A percentile compares a stretch with the other conserved stretches of the same genome.
Conservation (phyloP, 1,284 basidiomycete genomes). For the Coniferiporia sulphurascens region DNA sequence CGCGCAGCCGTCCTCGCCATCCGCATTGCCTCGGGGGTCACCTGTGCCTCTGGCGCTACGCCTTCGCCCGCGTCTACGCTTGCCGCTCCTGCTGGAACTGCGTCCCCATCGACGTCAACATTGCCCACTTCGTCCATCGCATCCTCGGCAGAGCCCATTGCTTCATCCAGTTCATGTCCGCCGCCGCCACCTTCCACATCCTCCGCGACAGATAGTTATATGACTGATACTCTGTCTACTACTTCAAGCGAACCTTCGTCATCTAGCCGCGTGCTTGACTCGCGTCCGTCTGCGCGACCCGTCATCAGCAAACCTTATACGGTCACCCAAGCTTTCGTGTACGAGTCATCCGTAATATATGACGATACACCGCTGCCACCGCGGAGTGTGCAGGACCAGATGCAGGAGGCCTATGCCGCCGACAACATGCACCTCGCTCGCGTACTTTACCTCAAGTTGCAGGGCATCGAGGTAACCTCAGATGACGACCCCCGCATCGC, state of each 20-base stretch:
- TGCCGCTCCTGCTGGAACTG: background rate
- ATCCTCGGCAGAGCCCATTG: background rate
- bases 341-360: conserved; percentile 1
- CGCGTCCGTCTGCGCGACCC: background rate
- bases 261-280: background rate
- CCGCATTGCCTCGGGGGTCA: conserved; percentile 7
- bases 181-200: background rate
- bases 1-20: conserved; percentile 8
- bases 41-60: too few species aligned
- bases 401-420: conserved; percentile 59
- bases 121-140: background rate
- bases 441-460: conserved; percentile 53
- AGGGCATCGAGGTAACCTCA: conserved; percentile 52
- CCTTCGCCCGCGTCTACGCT: background rate
- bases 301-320: background rate
- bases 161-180: background rate
- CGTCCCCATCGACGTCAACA: background rate
- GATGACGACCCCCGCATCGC: conserved; percentile 60
- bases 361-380: conserved; percentile 33
- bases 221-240: too few species aligned
- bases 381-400: conserved; percentile 52
- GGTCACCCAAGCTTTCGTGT: background rate
- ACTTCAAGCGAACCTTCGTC: background rate
- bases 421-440: conserved; percentile 63
- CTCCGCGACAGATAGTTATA: background rate